A percentile compares a stretch with the other conserved stretches of the same genome.
These are phyloP conservation scores for Vairimorpha apis DNA, from an alignment of 371 early-diverging fungal genomes.

Conservation along the genomic window DNA sequence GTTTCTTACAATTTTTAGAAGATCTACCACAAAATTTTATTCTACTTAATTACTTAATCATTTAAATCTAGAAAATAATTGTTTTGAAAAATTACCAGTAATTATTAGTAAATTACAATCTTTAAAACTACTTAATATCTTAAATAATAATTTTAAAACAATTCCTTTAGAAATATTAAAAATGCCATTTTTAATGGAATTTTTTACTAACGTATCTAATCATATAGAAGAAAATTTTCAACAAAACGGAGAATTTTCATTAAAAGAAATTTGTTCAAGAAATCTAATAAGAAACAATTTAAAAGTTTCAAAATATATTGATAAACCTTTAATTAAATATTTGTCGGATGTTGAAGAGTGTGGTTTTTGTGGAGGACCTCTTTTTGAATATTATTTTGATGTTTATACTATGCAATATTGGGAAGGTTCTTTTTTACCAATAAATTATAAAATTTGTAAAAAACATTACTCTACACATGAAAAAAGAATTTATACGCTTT, in stretches of 20 bases:
- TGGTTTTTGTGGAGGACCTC: slow-evolving; percentile 76
- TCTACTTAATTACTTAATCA: slow-evolving; percentile 65
- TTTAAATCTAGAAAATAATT: slow-evolving; percentile 66
- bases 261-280: slow-evolving; percentile 71
- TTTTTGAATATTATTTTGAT: slow-evolving; percentile 66
- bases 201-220: slow-evolving; percentile 61
- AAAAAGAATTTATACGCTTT: slow-evolving; percentile 47
- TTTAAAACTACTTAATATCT: slow-evolving; percentile 47
- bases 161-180: slow-evolving; percentile 66
- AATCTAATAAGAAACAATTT: slow-evolving; percentile 68
- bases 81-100: slow-evolving; percentile 48
- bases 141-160: slow-evolving; percentile 64
- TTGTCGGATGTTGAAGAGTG: slow-evolving; percentile 68
- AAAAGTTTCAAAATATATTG: slow-evolving; percentile 64
- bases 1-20: slow-evolving; percentile 68
- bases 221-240: slow-evolving; percentile 54
- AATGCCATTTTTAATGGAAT: slow-evolving; percentile 52
- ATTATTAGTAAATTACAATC: slow-evolving; percentile 48
- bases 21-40: slow-evolving; percentile 67
- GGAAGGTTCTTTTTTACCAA: slow-evolving; percentile 29
- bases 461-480: slow-evolving; percentile 50
- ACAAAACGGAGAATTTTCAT: slow-evolving; percentile 60
- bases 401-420: slow-evolving; percentile 33
- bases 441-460: slow-evolving; percentile 54
- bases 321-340: slow-evolving; percentile 67